A percentile compares a stretch with the other conserved stretches of the same genome.
Conservation (phyloP, 2,329 filamentous ascomycete genomes). For the Neoarthrinium moseri region DNA sequence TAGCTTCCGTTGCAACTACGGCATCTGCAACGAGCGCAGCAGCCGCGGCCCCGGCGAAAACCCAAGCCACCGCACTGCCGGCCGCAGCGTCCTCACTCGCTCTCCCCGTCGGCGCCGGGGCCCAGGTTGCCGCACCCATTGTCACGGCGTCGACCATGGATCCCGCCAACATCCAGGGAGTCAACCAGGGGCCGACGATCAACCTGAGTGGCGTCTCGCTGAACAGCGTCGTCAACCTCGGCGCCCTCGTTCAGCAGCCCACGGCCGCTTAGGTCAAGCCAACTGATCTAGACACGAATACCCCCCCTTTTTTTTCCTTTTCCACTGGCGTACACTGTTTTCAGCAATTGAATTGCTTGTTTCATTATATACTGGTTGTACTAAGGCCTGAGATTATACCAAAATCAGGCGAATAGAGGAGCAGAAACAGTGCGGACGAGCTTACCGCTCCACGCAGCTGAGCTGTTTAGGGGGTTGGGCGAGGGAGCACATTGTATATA, state of each 20-base stretch:
- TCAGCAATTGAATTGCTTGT: too few relatives aligned
- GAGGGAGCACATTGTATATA: conserved; percentile 1
- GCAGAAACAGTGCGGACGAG: too few relatives aligned
- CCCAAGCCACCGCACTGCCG: conserved; percentile 9
- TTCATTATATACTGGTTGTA: too few relatives aligned
- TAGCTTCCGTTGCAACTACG: background rate
- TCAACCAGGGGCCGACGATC: conserved; percentile 24
- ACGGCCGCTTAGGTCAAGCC: too few relatives aligned
- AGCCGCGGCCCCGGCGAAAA: conserved; percentile 10
- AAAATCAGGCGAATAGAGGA: too few relatives aligned
- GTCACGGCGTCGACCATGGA: conserved; percentile 17
- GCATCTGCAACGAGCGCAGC: background rate
- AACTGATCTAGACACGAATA: too few relatives aligned
- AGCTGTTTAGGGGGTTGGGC: too few relatives aligned
- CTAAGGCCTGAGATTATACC: too few relatives aligned
- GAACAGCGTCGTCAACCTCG: conserved; percentile 23
- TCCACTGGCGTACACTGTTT: too few relatives aligned
- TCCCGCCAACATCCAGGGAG: conserved; percentile 17
- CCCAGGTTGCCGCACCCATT: conserved; percentile 12
- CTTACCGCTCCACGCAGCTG: too few relatives aligned
- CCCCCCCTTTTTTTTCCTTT: too few relatives aligned
- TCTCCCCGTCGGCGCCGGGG: conserved; percentile 12
- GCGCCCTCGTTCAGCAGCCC: conserved; percentile 14
- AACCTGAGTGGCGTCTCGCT: conserved; percentile 22
- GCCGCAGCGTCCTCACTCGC: conserved; percentile 16